phyloP scores from a whole-genome alignment of 768 basidiomycete genomes.

The Agrocybe pediades region DNA sequence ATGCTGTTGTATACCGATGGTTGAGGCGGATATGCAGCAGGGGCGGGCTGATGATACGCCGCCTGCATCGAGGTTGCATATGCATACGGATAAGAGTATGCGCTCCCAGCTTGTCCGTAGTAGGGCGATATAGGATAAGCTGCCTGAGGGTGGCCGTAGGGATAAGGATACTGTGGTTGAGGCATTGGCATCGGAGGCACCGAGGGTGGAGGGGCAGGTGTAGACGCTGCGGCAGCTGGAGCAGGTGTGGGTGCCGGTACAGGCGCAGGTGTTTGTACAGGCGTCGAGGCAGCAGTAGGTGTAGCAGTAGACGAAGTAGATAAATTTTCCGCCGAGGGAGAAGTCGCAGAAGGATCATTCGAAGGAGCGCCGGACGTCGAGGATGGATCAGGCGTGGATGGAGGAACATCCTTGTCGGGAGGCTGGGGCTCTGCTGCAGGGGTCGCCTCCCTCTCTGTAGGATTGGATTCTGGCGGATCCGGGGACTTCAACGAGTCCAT shows the following conservation, averaged over 20 bases:
- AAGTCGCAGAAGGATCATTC: constrained; percentile 14
- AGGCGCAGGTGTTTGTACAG: constrained; percentile 1
- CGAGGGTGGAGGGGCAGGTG: constrained; percentile 3
- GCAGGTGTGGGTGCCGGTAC: constrained; percentile 5
- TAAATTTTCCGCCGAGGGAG: constrained; percentile 19
- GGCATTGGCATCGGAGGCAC: constrained; percentile 18
- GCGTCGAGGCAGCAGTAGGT: neutral
- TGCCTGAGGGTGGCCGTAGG: constrained; percentile 47
- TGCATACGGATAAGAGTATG: constrained; percentile 45
- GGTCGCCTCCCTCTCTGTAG: constrained; percentile 15
- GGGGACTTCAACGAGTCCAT: constrained; percentile 29
- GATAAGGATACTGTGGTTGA: constrained; percentile 45
- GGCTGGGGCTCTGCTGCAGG: constrained; percentile 22
- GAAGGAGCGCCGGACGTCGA: constrained; percentile 8
- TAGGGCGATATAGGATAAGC: constrained; percentile 72
- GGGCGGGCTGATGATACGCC: constrained; percentile 40
- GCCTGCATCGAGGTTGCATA: constrained; percentile 45
- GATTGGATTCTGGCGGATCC: constrained; percentile 7
- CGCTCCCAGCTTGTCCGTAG: constrained; percentile 50
- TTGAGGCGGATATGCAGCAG: constrained; percentile 24
- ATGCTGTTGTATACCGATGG: constrained; percentile 18
- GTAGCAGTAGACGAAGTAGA: constrained; percentile 13
- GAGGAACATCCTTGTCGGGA: constrained; percentile 19
- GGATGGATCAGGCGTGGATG: constrained; percentile 13
- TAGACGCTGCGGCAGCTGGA: constrained; percentile 8